Evolutionary conservation across 2,329 filamentous ascomycete genomes (phyloP), one percentile per base, ranked within the genome.

Genomic region (Penicillium occitanis): DNA sequence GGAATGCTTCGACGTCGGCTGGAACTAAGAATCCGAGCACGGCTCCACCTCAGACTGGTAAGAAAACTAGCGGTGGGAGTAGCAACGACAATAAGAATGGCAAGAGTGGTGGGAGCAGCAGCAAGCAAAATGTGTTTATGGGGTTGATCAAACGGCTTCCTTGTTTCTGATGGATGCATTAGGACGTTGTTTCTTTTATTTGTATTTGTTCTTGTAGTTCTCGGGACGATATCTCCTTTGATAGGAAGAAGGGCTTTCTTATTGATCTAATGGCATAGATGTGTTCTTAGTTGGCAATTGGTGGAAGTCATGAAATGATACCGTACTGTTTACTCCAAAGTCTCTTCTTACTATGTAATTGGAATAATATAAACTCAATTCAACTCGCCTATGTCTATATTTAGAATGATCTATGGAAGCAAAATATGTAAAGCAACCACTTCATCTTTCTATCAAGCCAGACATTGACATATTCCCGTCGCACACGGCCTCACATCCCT

Each of bases 401-500:
- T n/a, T 28, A 22, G 5, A 40, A 58, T 10, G 2, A 13, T 35
- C 33, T 17, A 64, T 7, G 6, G 13, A 63, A 22, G 19, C 3
- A 28, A 42, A 42, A 6, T 22, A 13, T 48, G 17, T 33, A 51
- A 30, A 5, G 5, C 33, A 48, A 63, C 62, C 63, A 33, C 1
- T 30, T 6, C 11, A 33, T 50, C 2, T n/a, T 28, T 5, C 10
- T 10, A 8, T 48, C 46, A 53, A 33, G 14, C 28, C 28, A 76
- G 69, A 72, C 77, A 79, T 2, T 53, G 48, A 69, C 80, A 82
- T 17, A 64, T 66, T 7, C 78, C 79, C 46, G 69, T 75, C 5
- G 80, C 80, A 74, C 80, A 82, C 30, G 73, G 72, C 19, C 69
- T 69, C 11, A 83, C 71, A 71, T 85, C 83, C 64, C 71, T 67